Percentiles rank a stretch among this genome's conserved stretches.
These are phyloP conservation scores for Lipomyces kockii DNA, from an alignment of 805 yeast species.

Conservation along the genomic window DNA sequence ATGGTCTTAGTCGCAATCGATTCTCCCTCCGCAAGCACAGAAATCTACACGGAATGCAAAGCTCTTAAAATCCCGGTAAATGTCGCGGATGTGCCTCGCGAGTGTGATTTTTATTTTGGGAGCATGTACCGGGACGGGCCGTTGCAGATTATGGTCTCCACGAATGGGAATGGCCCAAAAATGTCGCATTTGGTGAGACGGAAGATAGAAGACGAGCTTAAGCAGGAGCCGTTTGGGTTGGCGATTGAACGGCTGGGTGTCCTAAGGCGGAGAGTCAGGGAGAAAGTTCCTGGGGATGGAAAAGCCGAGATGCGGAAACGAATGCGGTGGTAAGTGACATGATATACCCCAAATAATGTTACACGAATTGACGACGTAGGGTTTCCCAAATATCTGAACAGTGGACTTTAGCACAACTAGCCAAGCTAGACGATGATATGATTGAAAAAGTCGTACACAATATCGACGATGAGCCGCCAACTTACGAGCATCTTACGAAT, in stretches of 20 bases:
- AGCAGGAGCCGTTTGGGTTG: slow-evolving; percentile 23
- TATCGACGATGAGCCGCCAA: slow-evolving; percentile 31
- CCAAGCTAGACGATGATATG: slow-evolving; percentile 20
- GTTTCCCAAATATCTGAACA: slow-evolving; percentile 30
- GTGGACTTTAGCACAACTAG: slow-evolving; percentile 30
- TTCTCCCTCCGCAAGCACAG: slow-evolving; percentile 62
- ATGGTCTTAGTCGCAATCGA: slow-evolving; percentile 76
- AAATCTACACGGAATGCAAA: slow-evolving; percentile 58
- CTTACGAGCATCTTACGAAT: slow-evolving; percentile 10
- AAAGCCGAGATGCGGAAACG: slow-evolving; percentile 20
- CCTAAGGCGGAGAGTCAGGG: slow-evolving; percentile 27
- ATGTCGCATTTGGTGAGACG: slow-evolving; percentile 67
- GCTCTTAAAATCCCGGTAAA: slow-evolving; percentile 61
- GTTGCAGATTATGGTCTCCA: slow-evolving; percentile 78
- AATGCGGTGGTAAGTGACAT: slow-evolving; percentile 31
- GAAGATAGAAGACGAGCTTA: slow-evolving; percentile 50
- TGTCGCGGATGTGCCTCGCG: slow-evolving; percentile 82
- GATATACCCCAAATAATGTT: too few species aligned
- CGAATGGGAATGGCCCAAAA: slow-evolving; percentile 82
- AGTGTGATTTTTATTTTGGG: slow-evolving; percentile 87
- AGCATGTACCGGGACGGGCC: slow-evolving; percentile 74
- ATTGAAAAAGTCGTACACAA: slow-evolving; percentile 16
- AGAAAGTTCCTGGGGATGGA: slow-evolving; percentile 24
- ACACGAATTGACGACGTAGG: slow-evolving; percentile 9
- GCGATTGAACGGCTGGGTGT: slow-evolving; percentile 34